These are phyloP conservation scores for Sporisorium graminicola DNA, from an alignment of 1,284 basidiomycete species.

Conservation along the genomic window DNA sequence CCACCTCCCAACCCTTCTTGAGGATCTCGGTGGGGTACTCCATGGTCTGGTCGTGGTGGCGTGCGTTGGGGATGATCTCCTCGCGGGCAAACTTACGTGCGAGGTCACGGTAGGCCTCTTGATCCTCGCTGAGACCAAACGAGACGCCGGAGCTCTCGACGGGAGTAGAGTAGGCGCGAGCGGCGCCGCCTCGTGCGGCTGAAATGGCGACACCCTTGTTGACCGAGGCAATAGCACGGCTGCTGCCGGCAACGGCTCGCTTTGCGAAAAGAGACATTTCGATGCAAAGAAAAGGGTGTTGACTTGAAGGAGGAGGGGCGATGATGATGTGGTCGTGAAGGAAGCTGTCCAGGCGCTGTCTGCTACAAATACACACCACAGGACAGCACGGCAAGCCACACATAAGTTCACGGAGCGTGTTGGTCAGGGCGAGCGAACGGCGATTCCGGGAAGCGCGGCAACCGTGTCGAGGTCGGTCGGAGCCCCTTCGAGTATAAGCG, in stretches of 20 bases:
- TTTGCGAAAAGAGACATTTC: conserved; percentile 48
- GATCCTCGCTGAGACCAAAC: conserved; percentile 69
- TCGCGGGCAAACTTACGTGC: conserved; percentile 72
- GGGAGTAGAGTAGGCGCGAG: conserved; percentile 40
- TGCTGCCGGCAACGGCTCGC: conserved; percentile 42
- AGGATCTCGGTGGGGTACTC: conserved; percentile 74
- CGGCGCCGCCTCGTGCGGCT: conserved; percentile 19
- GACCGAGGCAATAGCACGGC: conserved; percentile 29
- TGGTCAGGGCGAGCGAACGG: neutral
- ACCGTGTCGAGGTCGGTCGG: neutral
- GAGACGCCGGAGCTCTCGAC: conserved; percentile 44
- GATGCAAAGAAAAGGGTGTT: neutral
- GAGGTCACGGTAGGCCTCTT: conserved; percentile 71
- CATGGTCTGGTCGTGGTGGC: conserved; percentile 69
- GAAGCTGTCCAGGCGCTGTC: neutral
- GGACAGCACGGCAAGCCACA: neutral
- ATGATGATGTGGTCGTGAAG: conserved; percentile 3
- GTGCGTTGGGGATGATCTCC: conserved; percentile 73
- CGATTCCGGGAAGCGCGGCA: neutral
- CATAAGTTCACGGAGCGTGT: neutral
- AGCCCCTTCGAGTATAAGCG: conserved; percentile 5
- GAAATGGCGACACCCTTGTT: conserved; percentile 19
- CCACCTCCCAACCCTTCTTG: conserved; percentile 71
- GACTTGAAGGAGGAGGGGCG: neutral
- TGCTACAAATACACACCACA: neutral